phyloP scores from a whole-genome alignment of 2,329 filamentous ascomycete species.

The Fusarium sp. region DNA sequence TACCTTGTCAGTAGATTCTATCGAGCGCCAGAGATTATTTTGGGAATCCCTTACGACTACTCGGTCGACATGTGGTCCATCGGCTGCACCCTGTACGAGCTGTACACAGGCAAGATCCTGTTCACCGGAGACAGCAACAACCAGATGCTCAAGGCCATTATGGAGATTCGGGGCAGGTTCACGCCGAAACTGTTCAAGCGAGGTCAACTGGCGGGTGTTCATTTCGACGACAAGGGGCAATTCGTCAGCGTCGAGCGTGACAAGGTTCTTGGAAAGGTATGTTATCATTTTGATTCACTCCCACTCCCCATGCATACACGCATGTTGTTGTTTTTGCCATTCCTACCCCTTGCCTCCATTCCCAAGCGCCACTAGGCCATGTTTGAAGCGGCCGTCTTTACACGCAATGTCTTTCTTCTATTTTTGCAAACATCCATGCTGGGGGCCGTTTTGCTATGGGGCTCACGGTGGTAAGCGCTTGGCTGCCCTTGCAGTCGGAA shows the following conservation, averaged over 20 bases:
- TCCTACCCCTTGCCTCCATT: constrained; percentile 28
- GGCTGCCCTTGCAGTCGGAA: constrained; percentile 39
- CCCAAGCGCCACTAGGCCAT: constrained; percentile 31
- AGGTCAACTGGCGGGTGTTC: constrained; percentile 78
- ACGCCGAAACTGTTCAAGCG: constrained; percentile 89
- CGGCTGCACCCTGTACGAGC: constrained; percentile 94
- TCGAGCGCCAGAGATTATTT: constrained; percentile 94
- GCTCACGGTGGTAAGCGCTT: constrained; percentile 42
- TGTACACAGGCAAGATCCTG: constrained; percentile 97
- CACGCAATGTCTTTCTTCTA: constrained; percentile 32
- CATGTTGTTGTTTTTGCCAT: constrained; percentile 34
- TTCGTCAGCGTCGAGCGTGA: constrained; percentile 89
- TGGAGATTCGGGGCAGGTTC: constrained; percentile 94
- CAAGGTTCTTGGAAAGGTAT: constrained; percentile 85
- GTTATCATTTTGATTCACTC: constrained; percentile 49
- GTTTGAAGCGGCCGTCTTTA: constrained; percentile 14
- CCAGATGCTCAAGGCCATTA: constrained; percentile 96
- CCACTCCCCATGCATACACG: neutral
- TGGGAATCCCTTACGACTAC: constrained; percentile 96
- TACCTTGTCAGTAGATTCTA: constrained; percentile 98
- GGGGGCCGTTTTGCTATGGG: constrained; percentile 34
- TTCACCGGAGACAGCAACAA: constrained; percentile 98
- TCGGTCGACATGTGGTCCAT: constrained; percentile 98
- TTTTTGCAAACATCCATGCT: constrained; percentile 36
- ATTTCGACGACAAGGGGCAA: constrained; percentile 87